Conservation (phyloP, 1,284 basidiomycete species). For the Peniophora sp. region DNA sequence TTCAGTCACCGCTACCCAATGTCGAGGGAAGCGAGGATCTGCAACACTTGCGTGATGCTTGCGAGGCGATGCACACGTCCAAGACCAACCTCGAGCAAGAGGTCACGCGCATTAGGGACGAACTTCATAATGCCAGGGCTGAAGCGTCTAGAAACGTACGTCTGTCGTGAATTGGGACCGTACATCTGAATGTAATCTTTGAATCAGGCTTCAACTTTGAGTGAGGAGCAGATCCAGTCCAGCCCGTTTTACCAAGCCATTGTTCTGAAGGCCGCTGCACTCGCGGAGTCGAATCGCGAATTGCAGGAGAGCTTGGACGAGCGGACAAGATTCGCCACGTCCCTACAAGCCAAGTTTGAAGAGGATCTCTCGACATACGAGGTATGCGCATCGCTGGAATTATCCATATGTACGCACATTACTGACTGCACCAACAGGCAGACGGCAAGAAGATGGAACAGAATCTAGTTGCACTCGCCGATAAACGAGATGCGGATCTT, state of each 20-base stretch:
- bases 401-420: not conserved
- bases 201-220: not conserved
- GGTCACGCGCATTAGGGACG: not conserved
- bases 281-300: not conserved
- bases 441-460: slow-evolving; percentile 29
- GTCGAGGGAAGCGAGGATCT: not conserved
- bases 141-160: not conserved
- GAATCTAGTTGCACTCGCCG: slow-evolving; percentile 48
- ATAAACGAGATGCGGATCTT: slow-evolving; percentile 70
- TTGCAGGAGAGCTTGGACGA: not conserved
- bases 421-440: not conserved
- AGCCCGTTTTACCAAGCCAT: not conserved
- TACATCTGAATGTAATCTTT: not conserved
- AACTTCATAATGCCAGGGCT: not conserved
- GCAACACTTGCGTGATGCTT: not conserved
- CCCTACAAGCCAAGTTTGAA: not conserved
- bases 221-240: not conserved
- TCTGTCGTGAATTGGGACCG: not conserved
- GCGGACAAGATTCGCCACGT: not conserved
- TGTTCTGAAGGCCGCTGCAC: not conserved
- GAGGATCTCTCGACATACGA: not conserved
- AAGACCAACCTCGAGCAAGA: not conserved
- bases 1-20: slow-evolving; percentile 23
- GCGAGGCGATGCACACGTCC: not conserved
- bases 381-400: not conserved